Base-by-base conservation (phyloP, 352 stramenopile genomes). In the Phytopythium delawarense region DNA sequence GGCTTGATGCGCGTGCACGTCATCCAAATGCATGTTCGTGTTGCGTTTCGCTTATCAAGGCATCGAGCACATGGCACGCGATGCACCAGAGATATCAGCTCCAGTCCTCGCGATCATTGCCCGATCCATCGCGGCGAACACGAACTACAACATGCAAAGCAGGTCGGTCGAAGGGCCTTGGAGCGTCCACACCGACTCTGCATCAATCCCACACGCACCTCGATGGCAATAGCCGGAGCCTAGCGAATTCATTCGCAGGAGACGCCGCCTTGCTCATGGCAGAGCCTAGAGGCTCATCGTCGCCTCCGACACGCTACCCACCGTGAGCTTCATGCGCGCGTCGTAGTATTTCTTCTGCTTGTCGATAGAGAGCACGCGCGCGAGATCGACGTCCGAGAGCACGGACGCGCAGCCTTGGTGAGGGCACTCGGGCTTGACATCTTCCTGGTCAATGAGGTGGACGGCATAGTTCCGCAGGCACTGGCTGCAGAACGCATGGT, bases 261-360 rank as follows among this genome's bases (percentile, higher is more conserved):
- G 35, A 2, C 35, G 6, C 35, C 8, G 35, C 35, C 35, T 45
- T 13, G 16, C 39, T n/a, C 1, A 21, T 34, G 46, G 4, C 23
- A 4, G 9, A 9, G 23, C 46, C 46, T 52, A 52, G 46, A 52
- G n/a, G 23, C 46, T 34, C 4, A 23, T 34, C 2, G 23, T 1
- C 4, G 23, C 46, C 46, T 50, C 44, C 44, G 44, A 18, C n/a
- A 9, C 21, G 46, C 46, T n/a, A 1, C 23, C 46, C 21, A 11
- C 23, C 7, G 13, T 7, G 23, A 52, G 46, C 23, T 32, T 25
- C 46, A n/a, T 52, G 21, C 21, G 23, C 46, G 23, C 15, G 21
- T 52, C 46, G 23, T 34, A 52, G 46, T 52, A 52, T 12, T 32
- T 34, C 46, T 52, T 52, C 23, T 52, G 46, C 46, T 52, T 23